Evolutionary conservation across 2,329 filamentous ascomycete genomes (phyloP).

Genomic region (Cytospora chrysosperma): DNA sequence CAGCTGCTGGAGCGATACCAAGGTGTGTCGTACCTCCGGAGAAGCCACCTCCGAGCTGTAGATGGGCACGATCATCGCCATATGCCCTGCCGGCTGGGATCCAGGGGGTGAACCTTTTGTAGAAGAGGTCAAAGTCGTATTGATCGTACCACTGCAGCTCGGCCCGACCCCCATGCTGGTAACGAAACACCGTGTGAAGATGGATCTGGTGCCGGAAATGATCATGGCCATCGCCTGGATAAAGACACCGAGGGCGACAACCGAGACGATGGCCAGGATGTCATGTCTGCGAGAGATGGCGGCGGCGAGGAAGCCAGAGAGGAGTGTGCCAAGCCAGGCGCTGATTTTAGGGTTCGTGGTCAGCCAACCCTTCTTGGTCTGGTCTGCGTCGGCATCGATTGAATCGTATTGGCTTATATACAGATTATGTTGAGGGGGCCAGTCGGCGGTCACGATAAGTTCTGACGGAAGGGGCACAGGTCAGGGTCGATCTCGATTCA

Average conservation of each 20-base stretch:
- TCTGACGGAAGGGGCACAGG: background rate
- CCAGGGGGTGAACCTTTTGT: background rate
- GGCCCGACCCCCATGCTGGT: slow-evolving; percentile 63
- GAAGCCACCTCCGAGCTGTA: slow-evolving; percentile 50
- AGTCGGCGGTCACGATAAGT: background rate
- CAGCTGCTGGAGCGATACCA: slow-evolving; percentile 50
- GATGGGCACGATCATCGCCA: slow-evolving; percentile 61
- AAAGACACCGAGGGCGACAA: slow-evolving; percentile 71
- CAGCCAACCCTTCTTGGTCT: slow-evolving; percentile 58
- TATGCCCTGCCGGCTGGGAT: slow-evolving; percentile 41
- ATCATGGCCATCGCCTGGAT: slow-evolving; percentile 63
- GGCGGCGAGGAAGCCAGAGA: slow-evolving; percentile 72
- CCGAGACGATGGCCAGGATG: slow-evolving; percentile 61
- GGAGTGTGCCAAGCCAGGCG: slow-evolving; percentile 71
- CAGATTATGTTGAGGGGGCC: slow-evolving; percentile 26
- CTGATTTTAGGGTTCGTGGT: slow-evolving; percentile 72
- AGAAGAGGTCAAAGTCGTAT: slow-evolving; percentile 14
- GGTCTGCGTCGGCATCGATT: slow-evolving; percentile 42
- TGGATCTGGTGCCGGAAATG: background rate
- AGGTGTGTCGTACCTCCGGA: slow-evolving; percentile 47
- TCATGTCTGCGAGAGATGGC: slow-evolving; percentile 66
- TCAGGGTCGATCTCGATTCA: background rate
- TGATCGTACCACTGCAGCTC: slow-evolving; percentile 35
- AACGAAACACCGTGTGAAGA: slow-evolving; percentile 23
- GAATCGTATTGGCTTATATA: slow-evolving; percentile 58